Evolutionary conservation across 352 stramenopile species (phyloP).

Genomic region (Pythium sp.): DNA sequence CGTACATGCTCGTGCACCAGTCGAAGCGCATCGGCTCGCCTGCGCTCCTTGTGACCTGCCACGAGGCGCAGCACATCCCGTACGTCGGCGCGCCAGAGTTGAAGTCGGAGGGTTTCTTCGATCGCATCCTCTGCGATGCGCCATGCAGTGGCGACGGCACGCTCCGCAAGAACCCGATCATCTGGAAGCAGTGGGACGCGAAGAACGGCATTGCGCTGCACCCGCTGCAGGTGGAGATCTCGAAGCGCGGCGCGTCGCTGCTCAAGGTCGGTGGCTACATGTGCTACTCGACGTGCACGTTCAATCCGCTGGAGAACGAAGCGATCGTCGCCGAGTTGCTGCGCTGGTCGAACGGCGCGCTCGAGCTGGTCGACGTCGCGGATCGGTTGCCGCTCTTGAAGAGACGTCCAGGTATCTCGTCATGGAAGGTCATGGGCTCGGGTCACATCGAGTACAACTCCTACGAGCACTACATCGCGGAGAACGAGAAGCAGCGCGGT

Average conservation of each 20-base stretch:
- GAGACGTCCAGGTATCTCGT: constrained; percentile 79
- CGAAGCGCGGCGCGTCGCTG: constrained; percentile 88
- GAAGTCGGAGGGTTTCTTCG: constrained; percentile 88
- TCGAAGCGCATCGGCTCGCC: constrained; percentile 95
- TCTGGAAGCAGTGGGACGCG: constrained; percentile 94
- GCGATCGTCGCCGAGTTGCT: constrained; percentile 97
- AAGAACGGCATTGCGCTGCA: constrained; percentile 92
- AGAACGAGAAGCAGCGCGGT: constrained; percentile 53
- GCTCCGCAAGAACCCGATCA: constrained; percentile 96
- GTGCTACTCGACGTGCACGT: constrained; percentile 97
- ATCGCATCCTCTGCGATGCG: constrained; percentile 98
- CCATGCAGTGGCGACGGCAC: constrained; percentile 99
- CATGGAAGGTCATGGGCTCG: constrained; percentile 94
- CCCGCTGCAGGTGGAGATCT: constrained; percentile 94
- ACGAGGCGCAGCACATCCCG: constrained; percentile 96
- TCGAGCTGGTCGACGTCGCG: constrained; percentile 92
- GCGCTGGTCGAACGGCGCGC: constrained; percentile 81
- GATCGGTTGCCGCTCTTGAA: constrained; percentile 81
- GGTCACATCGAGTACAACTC: constrained; percentile 76
- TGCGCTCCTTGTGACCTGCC: constrained; percentile 93
- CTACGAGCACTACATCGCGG: constrained; percentile 59
- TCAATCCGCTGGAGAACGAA: constrained; percentile 99
- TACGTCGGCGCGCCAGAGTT: constrained; percentile 72
- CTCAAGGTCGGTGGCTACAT: constrained; percentile 92
- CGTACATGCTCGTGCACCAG: constrained; percentile 98